Evolutionary conservation across 2,329 filamentous ascomycete genomes (phyloP), one percentile per base, ranked within the genome.

Genomic region (Phymatotrichopsis omnivora): DNA sequence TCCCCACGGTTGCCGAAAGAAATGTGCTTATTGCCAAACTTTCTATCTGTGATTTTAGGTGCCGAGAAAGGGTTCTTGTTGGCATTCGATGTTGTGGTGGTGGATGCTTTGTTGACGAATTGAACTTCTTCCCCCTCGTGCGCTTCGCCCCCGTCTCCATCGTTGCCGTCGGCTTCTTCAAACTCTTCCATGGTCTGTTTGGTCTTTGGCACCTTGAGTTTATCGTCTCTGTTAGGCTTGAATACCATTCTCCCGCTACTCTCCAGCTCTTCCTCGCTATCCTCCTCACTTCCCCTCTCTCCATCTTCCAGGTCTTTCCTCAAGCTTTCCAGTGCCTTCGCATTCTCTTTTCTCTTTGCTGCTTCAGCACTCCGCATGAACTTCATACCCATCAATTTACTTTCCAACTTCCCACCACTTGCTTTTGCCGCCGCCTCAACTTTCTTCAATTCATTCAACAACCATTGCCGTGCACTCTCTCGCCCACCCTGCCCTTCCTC

Each of bases 361-460:
- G 80, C 82, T 59, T 95, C 87, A 1, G 86, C 85, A 55, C 81
- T 85, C 58, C 81, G 78, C 91, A 98, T 96, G 62, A 98, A 98
- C 51, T 85, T 84, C 80, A 98, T 85, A 40, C 75, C 74, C 64
- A 84, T 78, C 5, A 98, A 67, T 57, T 76, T 80, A 11, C 80
- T 79, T 56, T 74, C 70, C 0, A 74, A 74, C 14, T 39, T 51
- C 11, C 39, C 37, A 11, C 61, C 61, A 28, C 62, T 62, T 28
- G 62, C 58, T 24, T 61, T 62, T 30, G 58, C 54, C 50, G 61
- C 60, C 14, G 66, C 64, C 12, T 66, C 66, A 5, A 69, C 56
- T 51, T 62, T 67, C 49, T 66, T 68, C 37, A 72, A 65, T 52
- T 73, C 61, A 29, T 65, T 65, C 31, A 79, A 62, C 10, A 76